A percentile compares a stretch with the other conserved stretches of the same genome.
Evolutionary conservation across 2,329 filamentous ascomycete genomes (phyloP).

Genomic region (Clonostachys byssicola): DNA sequence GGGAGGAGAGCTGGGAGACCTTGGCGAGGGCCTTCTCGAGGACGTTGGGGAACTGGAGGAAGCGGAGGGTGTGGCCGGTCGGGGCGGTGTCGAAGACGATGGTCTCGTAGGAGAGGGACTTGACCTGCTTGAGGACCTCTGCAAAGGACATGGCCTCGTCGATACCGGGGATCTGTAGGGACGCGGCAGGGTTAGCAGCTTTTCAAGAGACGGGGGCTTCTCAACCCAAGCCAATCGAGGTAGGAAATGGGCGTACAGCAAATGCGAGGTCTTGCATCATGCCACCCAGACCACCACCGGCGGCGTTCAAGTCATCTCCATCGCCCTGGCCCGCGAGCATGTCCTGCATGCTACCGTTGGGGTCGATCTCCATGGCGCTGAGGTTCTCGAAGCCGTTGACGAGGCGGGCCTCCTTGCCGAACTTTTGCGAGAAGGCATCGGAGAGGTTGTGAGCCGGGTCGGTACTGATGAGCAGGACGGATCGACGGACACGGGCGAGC

Average conservation of each 20-base stretch:
- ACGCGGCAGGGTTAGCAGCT: not conserved
- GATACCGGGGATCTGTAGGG: conserved; percentile 82
- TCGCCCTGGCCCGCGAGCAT: conserved; percentile 71
- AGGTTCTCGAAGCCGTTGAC: conserved; percentile 90
- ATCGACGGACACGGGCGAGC: conserved; percentile 90
- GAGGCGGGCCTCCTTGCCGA: conserved; percentile 94
- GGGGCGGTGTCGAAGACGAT: conserved; percentile 99
- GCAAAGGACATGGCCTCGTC: conserved; percentile 99
- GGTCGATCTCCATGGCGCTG: conserved; percentile 98
- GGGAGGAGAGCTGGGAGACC: conserved; percentile 85
- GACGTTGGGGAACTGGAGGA: conserved; percentile 96
- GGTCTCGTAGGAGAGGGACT: conserved; percentile 96
- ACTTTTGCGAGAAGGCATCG: conserved; percentile 98
- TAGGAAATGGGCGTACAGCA: conserved; percentile 55
- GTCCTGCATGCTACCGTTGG: conserved; percentile 96
- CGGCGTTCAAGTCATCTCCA: conserved; percentile 57
- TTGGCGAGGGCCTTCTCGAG: conserved; percentile 99
- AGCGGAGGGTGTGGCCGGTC: conserved; percentile 95
- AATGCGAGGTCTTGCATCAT: conserved; percentile 99
- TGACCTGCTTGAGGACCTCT: conserved; percentile 98
- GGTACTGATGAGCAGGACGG: conserved; percentile 94
- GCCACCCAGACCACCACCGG: conserved; percentile 73
- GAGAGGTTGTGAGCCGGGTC: conserved; percentile 97
- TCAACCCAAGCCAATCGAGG: not conserved
- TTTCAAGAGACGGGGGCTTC: not conserved